Evolutionary conservation across 2,329 filamentous ascomycete genomes (phyloP).

Genomic region (Pseudopithomyces chartarum): DNA sequence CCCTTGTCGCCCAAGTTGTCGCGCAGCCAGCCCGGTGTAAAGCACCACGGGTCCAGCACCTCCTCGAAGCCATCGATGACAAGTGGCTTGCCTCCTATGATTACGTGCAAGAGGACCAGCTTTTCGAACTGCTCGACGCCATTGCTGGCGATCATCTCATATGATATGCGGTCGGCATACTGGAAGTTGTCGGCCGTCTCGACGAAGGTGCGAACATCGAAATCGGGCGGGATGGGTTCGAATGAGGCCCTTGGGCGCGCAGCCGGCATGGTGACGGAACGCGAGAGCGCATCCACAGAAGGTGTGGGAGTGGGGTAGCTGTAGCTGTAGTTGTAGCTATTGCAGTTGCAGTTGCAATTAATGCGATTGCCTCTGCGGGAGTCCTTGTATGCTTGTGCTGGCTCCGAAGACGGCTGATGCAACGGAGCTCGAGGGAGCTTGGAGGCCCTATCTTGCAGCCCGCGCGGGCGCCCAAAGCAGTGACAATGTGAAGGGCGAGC

Average conservation of each 20-base stretch:
- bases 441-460: no score
- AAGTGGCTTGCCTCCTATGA: slow-evolving; percentile 82
- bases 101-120: slow-evolving; percentile 80
- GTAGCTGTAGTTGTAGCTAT: neutral
- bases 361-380: no score
- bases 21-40: slow-evolving; percentile 80
- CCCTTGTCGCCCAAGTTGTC: slow-evolving; percentile 78
- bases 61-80: slow-evolving; percentile 89
- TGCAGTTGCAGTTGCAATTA: no score
- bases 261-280: slow-evolving; percentile 67
- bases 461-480: no score
- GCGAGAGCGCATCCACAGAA: slow-evolving; percentile 16
- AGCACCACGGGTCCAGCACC: slow-evolving; percentile 75
- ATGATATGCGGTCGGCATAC: slow-evolving; percentile 81
- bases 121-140: slow-evolving; percentile 83
- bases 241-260: slow-evolving; percentile 85
- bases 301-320: neutral
- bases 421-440: no score
- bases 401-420: no score
- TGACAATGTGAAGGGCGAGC: no score
- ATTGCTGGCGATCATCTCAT: slow-evolving; percentile 76
- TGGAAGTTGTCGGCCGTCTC: slow-evolving; percentile 82
- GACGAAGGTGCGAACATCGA: slow-evolving; percentile 78
- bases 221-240: slow-evolving; percentile 84
- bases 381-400: no score